Conservation (phyloP, 805 yeast genomes). For the Hanseniaspora pseudoguilliermondii region DNA sequence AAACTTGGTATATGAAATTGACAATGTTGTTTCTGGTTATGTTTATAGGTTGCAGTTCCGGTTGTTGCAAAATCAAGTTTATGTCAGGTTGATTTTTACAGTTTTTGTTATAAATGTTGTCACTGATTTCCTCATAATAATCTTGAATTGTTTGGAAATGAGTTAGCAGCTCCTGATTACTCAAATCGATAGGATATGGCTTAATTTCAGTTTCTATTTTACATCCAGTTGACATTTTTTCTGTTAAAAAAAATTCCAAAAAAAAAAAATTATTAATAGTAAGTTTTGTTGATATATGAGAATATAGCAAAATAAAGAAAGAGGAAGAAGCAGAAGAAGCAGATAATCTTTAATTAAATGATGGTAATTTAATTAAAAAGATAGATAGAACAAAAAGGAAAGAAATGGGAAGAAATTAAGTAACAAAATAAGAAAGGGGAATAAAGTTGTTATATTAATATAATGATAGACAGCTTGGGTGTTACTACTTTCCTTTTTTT, state of each 20-base stretch:
- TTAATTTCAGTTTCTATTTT: slow-evolving; percentile 30
- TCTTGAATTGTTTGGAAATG: slow-evolving; percentile 39
- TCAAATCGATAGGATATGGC: slow-evolving; percentile 39
- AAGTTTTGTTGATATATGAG: not conserved
- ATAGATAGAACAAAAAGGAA: not conserved
- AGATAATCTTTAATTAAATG: not conserved
- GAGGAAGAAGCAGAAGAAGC: not conserved
- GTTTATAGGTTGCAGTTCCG: slow-evolving; percentile 55
- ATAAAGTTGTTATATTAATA: too few species aligned
- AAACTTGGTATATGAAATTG: slow-evolving; percentile 65
- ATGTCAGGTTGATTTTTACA: slow-evolving; percentile 39
- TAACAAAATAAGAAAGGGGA: not conserved
- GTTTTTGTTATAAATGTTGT: slow-evolving; percentile 28
- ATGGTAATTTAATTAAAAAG: not conserved
- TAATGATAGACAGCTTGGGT: too few species aligned
- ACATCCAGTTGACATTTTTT: slow-evolving; percentile 1
- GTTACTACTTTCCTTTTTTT: too few species aligned
- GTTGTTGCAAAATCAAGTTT: slow-evolving; percentile 69
- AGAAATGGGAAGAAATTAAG: not conserved
- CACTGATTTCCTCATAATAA: slow-evolving; percentile 40
- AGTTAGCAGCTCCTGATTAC: slow-evolving; percentile 36
- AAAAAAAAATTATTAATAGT: not conserved
- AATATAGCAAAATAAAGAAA: not conserved
- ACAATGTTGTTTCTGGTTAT: slow-evolving; percentile 58
- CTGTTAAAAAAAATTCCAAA: too few species aligned